These are phyloP conservation scores for Nakaseomyces kungkrabaensis DNA, from an alignment of 1,139 yeast genomes.

Conservation along the genomic window DNA sequence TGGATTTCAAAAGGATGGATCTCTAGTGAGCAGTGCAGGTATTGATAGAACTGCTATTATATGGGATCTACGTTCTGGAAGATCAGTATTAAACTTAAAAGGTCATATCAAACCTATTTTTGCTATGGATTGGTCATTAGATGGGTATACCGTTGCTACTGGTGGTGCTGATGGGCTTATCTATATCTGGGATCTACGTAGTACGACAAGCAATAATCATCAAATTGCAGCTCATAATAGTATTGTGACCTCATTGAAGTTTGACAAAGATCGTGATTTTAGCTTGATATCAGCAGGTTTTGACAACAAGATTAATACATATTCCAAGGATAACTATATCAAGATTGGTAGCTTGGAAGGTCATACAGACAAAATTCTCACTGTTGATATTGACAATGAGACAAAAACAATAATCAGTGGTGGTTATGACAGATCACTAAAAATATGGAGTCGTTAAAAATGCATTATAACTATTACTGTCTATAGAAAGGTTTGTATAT, in stretches of 20 bases:
- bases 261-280: constrained; percentile 40
- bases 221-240: constrained; percentile 72
- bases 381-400: constrained; percentile 47
- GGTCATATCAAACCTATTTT: constrained; percentile 71
- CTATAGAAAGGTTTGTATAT: neutral
- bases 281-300: constrained; percentile 56
- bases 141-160: constrained; percentile 68
- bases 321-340: constrained; percentile 71
- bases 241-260: constrained; percentile 58
- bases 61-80: constrained; percentile 86
- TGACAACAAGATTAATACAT: constrained; percentile 54
- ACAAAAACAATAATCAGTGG: constrained; percentile 44
- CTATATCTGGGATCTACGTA: constrained; percentile 74
- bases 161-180: constrained; percentile 79
- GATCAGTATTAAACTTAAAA: constrained; percentile 45
- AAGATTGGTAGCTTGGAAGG: constrained; percentile 47
- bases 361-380: constrained; percentile 63
- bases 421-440: constrained; percentile 79
- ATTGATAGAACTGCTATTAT: constrained; percentile 62
- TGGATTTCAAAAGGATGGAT: constrained; percentile 68
- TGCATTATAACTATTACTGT: neutral
- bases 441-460: constrained; percentile 38
- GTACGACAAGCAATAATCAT: constrained; percentile 37
- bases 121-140: constrained; percentile 62
- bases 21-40: constrained; percentile 69